Conservation (phyloP, 129 eudicot genomes). For the Logfia minima region DNA sequence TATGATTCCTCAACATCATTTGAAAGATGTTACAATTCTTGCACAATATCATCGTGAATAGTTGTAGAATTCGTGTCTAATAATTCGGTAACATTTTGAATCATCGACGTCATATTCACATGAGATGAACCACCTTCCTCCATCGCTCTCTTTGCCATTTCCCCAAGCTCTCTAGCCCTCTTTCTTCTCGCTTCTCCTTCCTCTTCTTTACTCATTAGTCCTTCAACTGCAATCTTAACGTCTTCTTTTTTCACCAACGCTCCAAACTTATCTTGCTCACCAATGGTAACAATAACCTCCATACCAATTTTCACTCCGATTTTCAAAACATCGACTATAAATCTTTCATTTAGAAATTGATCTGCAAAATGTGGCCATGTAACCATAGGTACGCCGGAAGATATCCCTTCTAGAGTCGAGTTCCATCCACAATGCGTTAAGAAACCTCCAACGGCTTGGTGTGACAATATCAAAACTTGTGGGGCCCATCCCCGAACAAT, state of each 20-base stretch:
- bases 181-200: conserved; percentile 49
- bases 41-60: neutral
- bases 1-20: neutral
- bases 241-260: conserved; percentile 36
- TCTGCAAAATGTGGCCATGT: conserved; percentile 75
- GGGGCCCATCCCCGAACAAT: conserved; percentile 75
- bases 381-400: conserved; percentile 63
- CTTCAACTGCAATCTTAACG: conserved; percentile 35
- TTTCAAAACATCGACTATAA: conserved; percentile 41
- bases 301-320: conserved; percentile 54
- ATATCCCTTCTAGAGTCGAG: conserved; percentile 59
- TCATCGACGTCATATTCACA: conserved; percentile 33
- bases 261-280: conserved; percentile 39
- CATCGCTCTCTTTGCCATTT: conserved; percentile 46
- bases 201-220: conserved; percentile 47
- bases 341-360: conserved; percentile 57
- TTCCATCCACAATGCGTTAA: conserved; percentile 85
- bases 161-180: conserved; percentile 33
- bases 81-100: conserved; percentile 36
- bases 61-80: neutral
- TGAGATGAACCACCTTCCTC: conserved; percentile 65
- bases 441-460: conserved; percentile 54
- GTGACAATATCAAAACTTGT: conserved; percentile 55
- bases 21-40: neutral
- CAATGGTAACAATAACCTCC: conserved; percentile 20